phyloP scores from a whole-genome alignment of 371 early-diverging fungal species.

The Vairimorpha apis region DNA sequence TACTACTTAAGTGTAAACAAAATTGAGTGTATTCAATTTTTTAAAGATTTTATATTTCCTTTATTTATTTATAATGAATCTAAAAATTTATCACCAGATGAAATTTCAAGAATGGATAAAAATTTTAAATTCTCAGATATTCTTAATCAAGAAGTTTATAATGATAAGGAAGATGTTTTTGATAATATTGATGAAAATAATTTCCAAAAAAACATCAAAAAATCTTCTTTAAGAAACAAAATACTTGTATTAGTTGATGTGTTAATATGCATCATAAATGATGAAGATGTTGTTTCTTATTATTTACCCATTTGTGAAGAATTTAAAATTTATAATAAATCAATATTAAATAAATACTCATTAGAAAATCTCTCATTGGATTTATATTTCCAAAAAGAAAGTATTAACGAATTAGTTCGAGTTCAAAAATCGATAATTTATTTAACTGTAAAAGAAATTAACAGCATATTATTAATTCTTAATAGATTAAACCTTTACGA shows the following conservation, averaged over 20 bases:
- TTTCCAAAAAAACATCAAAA: not conserved
- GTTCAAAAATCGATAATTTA: conserved; percentile 76
- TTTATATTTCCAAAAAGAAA: conserved; percentile 76
- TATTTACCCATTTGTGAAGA: too few relatives aligned
- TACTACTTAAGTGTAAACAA: conserved; percentile 21
- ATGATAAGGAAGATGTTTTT: not conserved
- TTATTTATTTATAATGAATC: conserved; percentile 27
- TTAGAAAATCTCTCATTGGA: conserved; percentile 74
- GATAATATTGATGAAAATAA: not conserved
- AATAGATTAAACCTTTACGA: not conserved
- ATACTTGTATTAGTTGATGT: too few relatives aligned
- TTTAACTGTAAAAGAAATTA: conserved; percentile 76
- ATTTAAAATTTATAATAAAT: too few relatives aligned
- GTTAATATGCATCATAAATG: too few relatives aligned
- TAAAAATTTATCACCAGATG: conserved; percentile 5
- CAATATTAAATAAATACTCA: too few relatives aligned
- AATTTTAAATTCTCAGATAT: too few relatives aligned
- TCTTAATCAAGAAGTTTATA: not conserved
- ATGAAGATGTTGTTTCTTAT: too few relatives aligned
- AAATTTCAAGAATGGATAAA: conserved; percentile 2
- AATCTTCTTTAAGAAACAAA: too few relatives aligned
- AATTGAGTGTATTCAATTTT: conserved; percentile 19
- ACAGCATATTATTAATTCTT: conserved; percentile 73
- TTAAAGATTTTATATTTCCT: conserved; percentile 39
- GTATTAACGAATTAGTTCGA: conserved; percentile 72